Base-by-base conservation (phyloP, 805 yeast species). In the Candida mattraensis region DNA sequence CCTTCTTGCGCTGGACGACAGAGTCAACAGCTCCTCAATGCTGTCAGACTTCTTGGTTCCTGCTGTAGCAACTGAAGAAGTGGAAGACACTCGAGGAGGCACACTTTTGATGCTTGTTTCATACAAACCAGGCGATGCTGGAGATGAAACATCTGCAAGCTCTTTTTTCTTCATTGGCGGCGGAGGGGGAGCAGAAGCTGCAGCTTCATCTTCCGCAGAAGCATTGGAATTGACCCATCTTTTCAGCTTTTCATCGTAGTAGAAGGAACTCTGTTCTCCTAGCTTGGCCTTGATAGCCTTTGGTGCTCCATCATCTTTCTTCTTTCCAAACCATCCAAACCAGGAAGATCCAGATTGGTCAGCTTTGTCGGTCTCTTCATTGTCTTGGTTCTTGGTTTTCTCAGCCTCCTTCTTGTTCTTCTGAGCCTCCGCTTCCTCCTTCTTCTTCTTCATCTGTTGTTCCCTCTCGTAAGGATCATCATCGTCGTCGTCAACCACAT, bases 171-270 rank as follows among this genome's bases (percentile, higher is more conserved):
- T 71, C 48, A 51, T 58, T 17, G 80, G 80, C 4, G 94, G 93
- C 4, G 96, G 91, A 3, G 91, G 82, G 2, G 82, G 78, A 3
- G 76, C 71, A 1, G 76, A 60, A 5, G 68, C 61, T 30, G 65
- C 67, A 33, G 70, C 61, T 50, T 80, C 80, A 31, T 83, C 89
- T 54, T 77, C 93, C 32, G 74, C 68, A 17, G 80, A 74, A 4
- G 76, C 78, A 44, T 78, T 75, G 37, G 75, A 76, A 54, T 87
- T 81, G 34, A 93, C 77, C 96, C 97, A 93, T 52, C 96, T 74
- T 56, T 83, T 80, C 54, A 83, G 72, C 40, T 83, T 78, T 50
- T 86, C 91, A 63, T 89, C 96, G 58, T 78, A 93, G 52, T 76
- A 74, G 55, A 93, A 83, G 12, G 75, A 67, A 54, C 71, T 83